Base-by-base conservation (phyloP, 352 stramenopile species). In the Globisporangium polare region DNA sequence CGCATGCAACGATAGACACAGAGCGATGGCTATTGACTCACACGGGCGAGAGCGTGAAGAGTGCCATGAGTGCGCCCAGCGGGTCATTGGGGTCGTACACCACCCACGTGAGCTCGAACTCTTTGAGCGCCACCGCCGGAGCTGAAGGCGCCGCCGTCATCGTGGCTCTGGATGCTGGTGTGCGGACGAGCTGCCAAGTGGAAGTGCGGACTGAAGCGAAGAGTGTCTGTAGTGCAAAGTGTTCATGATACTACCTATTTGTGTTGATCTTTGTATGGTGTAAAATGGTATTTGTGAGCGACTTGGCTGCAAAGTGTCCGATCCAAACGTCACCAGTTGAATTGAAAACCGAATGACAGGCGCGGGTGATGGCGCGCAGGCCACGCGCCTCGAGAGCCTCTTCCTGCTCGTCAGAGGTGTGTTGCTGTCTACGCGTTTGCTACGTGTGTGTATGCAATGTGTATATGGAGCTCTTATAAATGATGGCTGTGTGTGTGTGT, bases 41-140 rank as follows among this genome's bases (percentile, higher is more conserved):
- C 82, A 94, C 75, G 50, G 84, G 84, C 26, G 80, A 86, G 47
- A 95, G 71, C 45, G 84, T 92, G 54, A 81, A 83, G 43, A 95
- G 78, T 58, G 86, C 86, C 39, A 93, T 65, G 35, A 89, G 26
- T 20, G 67, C 68, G 20, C 86, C 86, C 18, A 90, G 69, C 9
- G 83, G 80, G 53, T 95, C 86, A 22, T 64, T 66, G 7, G 78
- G 75, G 57, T 95, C 81, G 64, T 95, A 95, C 27, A 90, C 77
- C 47, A 95, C 86, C 83, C 83, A 92, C 45, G 84, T 92, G 69
- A 87, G 79, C 74, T 92, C 80, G 59, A 93, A 92, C 58, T 83
- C 77, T 62, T 89, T 77, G 35, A 89, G 65, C 61, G 63, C 52
- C 64, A 60, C 53, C 8, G 53, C 56, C 42, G 60, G 17, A n/a